Evolutionary conservation across 202 grass and related monocot genomes (phyloP).

Genomic region (Panicum hallii): DNA sequence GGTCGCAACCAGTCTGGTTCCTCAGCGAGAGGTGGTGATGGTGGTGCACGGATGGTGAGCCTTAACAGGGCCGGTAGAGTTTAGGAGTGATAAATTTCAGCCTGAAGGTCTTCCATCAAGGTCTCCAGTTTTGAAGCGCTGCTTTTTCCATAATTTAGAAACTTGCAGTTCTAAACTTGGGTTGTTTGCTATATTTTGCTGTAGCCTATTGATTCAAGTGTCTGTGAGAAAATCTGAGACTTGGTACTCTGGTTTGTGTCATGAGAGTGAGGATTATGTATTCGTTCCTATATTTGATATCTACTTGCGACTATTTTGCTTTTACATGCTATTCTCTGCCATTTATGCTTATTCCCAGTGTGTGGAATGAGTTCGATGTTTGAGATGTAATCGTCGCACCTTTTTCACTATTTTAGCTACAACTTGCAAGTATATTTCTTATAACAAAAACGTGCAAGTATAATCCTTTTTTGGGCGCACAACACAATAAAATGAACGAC

Average conservation of each 20-base stretch:
- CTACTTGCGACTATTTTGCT: slow-evolving; percentile 20
- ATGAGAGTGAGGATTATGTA: slow-evolving; percentile 39
- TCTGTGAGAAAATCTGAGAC: slow-evolving; percentile 14
- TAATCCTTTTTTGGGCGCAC: no score
- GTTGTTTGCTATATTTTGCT: background rate
- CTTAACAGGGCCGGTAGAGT: slow-evolving; percentile 72
- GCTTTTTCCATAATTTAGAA: slow-evolving; percentile 30
- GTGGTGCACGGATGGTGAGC: slow-evolving; percentile 74
- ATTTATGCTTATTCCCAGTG: background rate
- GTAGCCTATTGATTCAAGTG: slow-evolving; percentile 24
- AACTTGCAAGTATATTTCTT: no score
- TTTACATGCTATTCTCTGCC: background rate
- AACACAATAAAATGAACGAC: no score
- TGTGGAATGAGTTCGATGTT: no score
- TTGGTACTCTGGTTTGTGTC: slow-evolving; percentile 12
- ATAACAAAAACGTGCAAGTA: no score
- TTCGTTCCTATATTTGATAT: slow-evolving; percentile 37
- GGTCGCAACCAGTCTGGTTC: slow-evolving; percentile 41
- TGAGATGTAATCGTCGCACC: no score
- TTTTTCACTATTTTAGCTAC: no score
- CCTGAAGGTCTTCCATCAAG: slow-evolving; percentile 2
- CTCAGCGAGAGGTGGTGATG: slow-evolving; percentile 60
- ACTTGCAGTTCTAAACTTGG: background rate
- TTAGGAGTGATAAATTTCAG: slow-evolving; percentile 48
- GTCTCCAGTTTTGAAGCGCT: slow-evolving; percentile 35